These are phyloP conservation scores for Dinochytrium kinnereticum DNA, from an alignment of 371 early-diverging fungal species.

Conservation along the genomic window DNA sequence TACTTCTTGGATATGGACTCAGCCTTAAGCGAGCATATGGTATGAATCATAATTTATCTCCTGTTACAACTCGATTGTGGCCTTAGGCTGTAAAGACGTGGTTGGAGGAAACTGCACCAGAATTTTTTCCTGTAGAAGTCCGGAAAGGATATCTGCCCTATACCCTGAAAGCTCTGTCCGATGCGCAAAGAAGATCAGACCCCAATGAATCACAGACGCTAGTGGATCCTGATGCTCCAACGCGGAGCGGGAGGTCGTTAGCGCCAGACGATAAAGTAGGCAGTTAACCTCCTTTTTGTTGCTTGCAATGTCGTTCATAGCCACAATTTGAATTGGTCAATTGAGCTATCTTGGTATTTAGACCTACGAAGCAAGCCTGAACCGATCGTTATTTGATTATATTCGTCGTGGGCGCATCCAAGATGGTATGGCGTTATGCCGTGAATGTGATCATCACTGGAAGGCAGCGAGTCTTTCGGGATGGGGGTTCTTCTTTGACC, in stretches of 20 bases:
- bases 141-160: conserved; percentile 57
- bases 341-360: conserved; percentile 34
- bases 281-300: not conserved
- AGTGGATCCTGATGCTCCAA: conserved; percentile 64
- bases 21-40: conserved; percentile 18
- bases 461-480: conserved; percentile 64
- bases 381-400: conserved; percentile 60
- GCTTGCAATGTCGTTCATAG: not conserved
- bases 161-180: conserved; percentile 38
- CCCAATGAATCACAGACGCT: too few relatives aligned
- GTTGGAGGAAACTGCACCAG: conserved; percentile 61
- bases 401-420: conserved; percentile 59
- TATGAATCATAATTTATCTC: not conserved
- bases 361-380: conserved; percentile 53
- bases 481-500: conserved; percentile 45
- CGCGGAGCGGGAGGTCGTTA: conserved; percentile 49
- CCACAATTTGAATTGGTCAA: conserved; percentile 20
- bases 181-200: conserved; percentile 48
- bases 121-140: conserved; percentile 56
- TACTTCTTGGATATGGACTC: conserved; percentile 12
- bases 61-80: not conserved
- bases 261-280: conserved; percentile 15
- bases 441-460: conserved; percentile 64
- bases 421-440: conserved; percentile 59
- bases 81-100: conserved; percentile 36